A percentile compares a stretch with the other conserved stretches of the same genome.
phyloP scores from a whole-genome alignment of 2,329 filamentous ascomycete genomes.

The Lojkania enalia region DNA sequence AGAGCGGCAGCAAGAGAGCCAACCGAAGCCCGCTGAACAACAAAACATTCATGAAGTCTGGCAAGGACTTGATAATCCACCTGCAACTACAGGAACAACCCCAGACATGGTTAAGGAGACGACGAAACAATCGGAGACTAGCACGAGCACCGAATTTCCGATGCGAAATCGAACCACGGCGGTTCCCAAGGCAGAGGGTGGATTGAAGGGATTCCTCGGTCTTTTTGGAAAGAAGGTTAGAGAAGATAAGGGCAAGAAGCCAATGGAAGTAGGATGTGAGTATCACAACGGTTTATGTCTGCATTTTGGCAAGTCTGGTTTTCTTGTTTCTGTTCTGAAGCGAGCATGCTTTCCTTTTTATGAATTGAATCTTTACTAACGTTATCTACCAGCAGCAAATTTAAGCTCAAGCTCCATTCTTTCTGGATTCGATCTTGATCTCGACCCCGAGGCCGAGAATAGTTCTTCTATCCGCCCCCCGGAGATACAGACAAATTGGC shows the following conservation, averaged over 20 bases:
- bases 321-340: background rate
- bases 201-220: constrained; percentile 53
- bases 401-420: constrained; percentile 35
- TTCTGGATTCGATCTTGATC: constrained; percentile 41
- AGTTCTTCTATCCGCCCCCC: constrained; percentile 28
- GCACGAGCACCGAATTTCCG: constrained; percentile 48
- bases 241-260: constrained; percentile 41
- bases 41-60: constrained; percentile 37
- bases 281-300: constrained; percentile 19
- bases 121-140: constrained; percentile 30
- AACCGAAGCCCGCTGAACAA: constrained; percentile 27
- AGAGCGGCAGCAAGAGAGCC: constrained; percentile 36
- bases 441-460: constrained; percentile 54
- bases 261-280: constrained; percentile 46
- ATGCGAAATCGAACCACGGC: constrained; percentile 42
- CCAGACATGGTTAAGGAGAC: constrained; percentile 19
- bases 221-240: constrained; percentile 57
- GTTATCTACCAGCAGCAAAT: constrained; percentile 21
- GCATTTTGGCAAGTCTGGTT: constrained; percentile 13
- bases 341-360: background rate
- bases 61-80: constrained; percentile 39
- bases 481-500: constrained; percentile 70
- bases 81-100: constrained; percentile 2
- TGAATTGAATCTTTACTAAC: constrained; percentile 15
- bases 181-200: constrained; percentile 42